Conservation (phyloP, 2,329 filamentous ascomycete species). For the Sporothrix euskadiensis region DNA sequence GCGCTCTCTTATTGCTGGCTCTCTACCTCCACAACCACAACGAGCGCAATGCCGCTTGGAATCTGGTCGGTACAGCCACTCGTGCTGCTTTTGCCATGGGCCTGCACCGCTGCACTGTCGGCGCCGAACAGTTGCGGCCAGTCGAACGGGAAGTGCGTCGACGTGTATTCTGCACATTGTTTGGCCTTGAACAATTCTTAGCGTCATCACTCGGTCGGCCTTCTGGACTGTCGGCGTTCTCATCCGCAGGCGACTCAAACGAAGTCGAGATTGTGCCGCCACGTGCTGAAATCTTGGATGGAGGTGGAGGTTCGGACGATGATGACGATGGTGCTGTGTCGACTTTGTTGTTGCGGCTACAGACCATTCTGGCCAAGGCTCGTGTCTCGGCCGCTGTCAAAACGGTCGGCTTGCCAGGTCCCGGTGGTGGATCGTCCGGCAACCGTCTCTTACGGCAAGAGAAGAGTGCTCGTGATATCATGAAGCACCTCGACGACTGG, state of each 20-base stretch:
- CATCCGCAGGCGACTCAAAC: neutral
- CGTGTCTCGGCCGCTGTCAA: constrained; percentile 13
- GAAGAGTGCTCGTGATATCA: neutral
- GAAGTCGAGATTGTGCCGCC: constrained; percentile 15
- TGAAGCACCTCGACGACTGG: constrained; percentile 6
- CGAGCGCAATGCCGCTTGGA: constrained; percentile 18
- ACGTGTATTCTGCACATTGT: constrained; percentile 18
- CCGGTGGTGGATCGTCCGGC: neutral
- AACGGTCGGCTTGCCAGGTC: neutral
- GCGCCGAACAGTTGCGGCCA: neutral
- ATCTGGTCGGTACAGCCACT: constrained; percentile 13
- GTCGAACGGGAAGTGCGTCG: constrained; percentile 12
- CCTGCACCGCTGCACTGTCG: constrained; percentile 6
- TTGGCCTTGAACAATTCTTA: constrained; percentile 20
- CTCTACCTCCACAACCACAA: constrained; percentile 23
- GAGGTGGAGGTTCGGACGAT: constrained; percentile 14
- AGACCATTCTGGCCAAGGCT: neutral
- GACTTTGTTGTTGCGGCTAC: neutral
- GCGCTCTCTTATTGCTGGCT: constrained; percentile 7
- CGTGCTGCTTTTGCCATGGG: constrained; percentile 19
- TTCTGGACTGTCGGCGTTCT: neutral
- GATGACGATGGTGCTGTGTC: constrained; percentile 19
- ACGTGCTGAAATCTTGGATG: neutral
- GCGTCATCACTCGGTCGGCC: constrained; percentile 11
- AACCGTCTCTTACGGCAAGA: constrained; percentile 4